Evolutionary conservation across 148 eudicot species (phyloP).

Genomic region (Chenopodium berlandieri): DNA sequence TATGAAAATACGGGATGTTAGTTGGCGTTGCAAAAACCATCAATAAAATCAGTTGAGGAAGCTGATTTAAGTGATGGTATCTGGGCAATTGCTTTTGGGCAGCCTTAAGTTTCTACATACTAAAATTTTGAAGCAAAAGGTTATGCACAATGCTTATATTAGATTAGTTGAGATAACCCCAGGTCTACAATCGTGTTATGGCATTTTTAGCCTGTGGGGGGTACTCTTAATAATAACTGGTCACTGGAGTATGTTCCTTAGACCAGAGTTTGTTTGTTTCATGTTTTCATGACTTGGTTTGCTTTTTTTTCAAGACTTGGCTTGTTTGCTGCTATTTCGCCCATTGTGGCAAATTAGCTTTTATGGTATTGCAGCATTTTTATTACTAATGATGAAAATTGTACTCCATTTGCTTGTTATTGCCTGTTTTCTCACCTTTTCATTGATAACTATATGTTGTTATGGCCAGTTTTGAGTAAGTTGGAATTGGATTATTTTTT

Average conservation of each 20-base stretch:
- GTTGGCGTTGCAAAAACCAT: constrained; percentile 15
- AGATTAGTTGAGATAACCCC: constrained; percentile 24
- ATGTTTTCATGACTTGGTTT: neutral
- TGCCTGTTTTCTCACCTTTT: neutral
- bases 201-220: neutral
- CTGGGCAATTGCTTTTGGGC: constrained; percentile 17
- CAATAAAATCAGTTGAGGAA: constrained; percentile 14
- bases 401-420: neutral
- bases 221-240: constrained; percentile 18
- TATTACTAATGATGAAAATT: neutral
- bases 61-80: constrained; percentile 20
- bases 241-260: constrained; percentile 14
- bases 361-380: constrained; percentile 4
- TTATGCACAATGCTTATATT: constrained; percentile 17
- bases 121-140: neutral
- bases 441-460: too few relatives aligned
- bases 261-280: constrained; percentile 5
- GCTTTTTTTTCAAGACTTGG: neutral
- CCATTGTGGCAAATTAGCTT: constrained; percentile 2
- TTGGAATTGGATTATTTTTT: too few relatives aligned
- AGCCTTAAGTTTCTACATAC: constrained; percentile 17
- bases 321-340: neutral
- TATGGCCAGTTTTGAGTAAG: neutral
- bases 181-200: constrained; percentile 8
- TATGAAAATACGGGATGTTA: constrained; percentile 9